phyloP scores from a whole-genome alignment of 208 protist genomes.

The Giardia muris region DNA sequence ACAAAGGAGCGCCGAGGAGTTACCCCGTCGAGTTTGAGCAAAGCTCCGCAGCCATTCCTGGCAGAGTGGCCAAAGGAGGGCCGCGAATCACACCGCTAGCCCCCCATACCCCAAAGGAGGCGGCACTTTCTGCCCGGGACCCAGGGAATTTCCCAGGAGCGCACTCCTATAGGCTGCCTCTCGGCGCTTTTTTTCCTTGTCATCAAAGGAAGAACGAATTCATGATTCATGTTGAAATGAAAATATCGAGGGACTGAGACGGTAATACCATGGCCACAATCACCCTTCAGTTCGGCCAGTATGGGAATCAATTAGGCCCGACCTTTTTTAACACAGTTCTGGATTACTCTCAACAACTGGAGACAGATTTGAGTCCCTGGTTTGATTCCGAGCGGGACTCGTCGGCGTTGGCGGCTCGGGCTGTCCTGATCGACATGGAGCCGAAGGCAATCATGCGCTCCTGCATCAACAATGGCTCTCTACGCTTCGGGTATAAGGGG shows the following conservation, averaged over 20 bases:
- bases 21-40: not conserved
- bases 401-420: not conserved
- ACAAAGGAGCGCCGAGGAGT: not conserved
- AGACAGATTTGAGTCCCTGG: not conserved
- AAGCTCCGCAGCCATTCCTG: not conserved
- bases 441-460: not conserved
- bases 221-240: not conserved
- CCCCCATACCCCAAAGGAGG: not conserved
- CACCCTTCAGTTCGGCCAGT: not conserved
- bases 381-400: not conserved
- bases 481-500: not conserved
- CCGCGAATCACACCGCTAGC: not conserved
- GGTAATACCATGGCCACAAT: not conserved
- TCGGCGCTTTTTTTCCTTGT: not conserved
- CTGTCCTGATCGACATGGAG: not conserved
- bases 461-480: not conserved
- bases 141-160: constrained; percentile 1
- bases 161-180: not conserved
- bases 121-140: not conserved
- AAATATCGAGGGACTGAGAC: too few species aligned
- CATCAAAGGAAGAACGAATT: not conserved
- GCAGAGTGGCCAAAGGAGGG: not conserved
- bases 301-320: not conserved
- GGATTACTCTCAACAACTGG: not conserved
- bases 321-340: not conserved